phyloP scores from a whole-genome alignment of 306 rosid species.

The Psophocarpus tetragonolobus region DNA sequence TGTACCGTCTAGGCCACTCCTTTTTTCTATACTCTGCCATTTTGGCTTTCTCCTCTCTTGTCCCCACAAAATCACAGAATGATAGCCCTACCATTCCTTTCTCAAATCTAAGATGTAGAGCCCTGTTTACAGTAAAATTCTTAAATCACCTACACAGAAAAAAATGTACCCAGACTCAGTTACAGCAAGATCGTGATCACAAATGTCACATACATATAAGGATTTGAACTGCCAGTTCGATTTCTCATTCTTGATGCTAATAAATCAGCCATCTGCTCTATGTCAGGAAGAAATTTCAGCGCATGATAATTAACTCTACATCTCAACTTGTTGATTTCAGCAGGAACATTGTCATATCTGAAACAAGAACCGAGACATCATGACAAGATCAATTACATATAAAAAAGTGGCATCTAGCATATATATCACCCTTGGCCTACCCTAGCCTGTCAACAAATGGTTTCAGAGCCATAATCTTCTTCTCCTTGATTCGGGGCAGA shows the following conservation, averaged over 20 bases:
- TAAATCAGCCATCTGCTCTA: constrained; percentile 93
- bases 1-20: constrained; percentile 98
- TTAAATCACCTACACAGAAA: constrained; percentile 34
- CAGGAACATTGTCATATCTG: constrained; percentile 96
- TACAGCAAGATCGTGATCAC: constrained; percentile 31
- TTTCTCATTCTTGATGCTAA: constrained; percentile 98
- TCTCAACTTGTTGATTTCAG: constrained; percentile 95
- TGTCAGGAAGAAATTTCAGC: constrained; percentile 96
- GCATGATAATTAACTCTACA: constrained; percentile 99
- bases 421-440: constrained; percentile 52
- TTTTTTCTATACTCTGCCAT: constrained; percentile 95
- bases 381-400: constrained; percentile 27
- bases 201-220: constrained; percentile 74
- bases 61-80: constrained; percentile 98
- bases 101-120: constrained; percentile 97
- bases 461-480: constrained; percentile 97
- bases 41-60: constrained; percentile 89
- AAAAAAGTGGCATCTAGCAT: constrained; percentile 5
- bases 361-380: constrained; percentile 36
- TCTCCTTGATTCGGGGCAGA: constrained; percentile 97
- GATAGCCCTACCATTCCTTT: constrained; percentile 99
- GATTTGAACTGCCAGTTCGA: constrained; percentile 89
- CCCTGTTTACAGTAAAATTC: constrained; percentile 63
- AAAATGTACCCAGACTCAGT: constrained; percentile 19
- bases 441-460: constrained; percentile 99